Evolutionary conservation across 2,329 filamentous ascomycete species (phyloP).

Genomic region (Aspergillus uvarum): DNA sequence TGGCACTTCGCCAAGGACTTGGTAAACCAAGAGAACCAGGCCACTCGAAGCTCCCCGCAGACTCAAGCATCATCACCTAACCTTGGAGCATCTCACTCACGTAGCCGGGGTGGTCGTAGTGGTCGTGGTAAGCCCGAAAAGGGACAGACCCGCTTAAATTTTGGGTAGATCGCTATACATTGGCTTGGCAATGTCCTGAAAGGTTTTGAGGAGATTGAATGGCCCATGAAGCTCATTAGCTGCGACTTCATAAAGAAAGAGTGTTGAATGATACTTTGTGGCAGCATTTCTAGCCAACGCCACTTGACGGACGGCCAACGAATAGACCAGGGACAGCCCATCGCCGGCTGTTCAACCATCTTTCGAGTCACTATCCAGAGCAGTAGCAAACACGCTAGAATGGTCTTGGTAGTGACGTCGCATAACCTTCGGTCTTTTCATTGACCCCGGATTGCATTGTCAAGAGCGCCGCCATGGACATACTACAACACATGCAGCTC

Average conservation of each 20-base stretch:
- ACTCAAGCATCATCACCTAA: slow-evolving; percentile 13
- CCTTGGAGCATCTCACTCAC: slow-evolving; percentile 19
- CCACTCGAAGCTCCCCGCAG: slow-evolving; percentile 22
- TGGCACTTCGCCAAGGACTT: slow-evolving; percentile 94
- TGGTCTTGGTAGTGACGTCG: not conserved
- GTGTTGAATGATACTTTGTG: too few species aligned
- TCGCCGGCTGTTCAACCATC: not conserved
- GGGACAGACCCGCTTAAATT: slow-evolving; percentile 38
- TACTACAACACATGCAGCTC: too few species aligned
- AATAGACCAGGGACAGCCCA: not conserved
- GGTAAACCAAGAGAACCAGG: slow-evolving; percentile 61
- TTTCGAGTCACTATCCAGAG: too few species aligned
- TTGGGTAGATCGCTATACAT: slow-evolving; percentile 24
- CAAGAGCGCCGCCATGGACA: not conserved
- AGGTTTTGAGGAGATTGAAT: not conserved
- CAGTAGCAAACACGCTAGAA: too few species aligned
- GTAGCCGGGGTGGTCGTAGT: slow-evolving; percentile 27
- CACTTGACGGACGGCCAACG: too few species aligned
- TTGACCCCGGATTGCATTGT: not conserved
- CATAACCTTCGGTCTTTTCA: not conserved
- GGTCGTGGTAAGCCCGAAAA: slow-evolving; percentile 34
- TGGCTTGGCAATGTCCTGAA: not conserved
- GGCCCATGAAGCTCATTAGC: too few species aligned
- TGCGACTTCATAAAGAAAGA: too few species aligned
- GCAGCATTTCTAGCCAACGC: too few species aligned